These are phyloP conservation scores for Colletotrichum sublineola DNA, from an alignment of 2,329 filamentous ascomycete genomes.

Conservation along the genomic window DNA sequence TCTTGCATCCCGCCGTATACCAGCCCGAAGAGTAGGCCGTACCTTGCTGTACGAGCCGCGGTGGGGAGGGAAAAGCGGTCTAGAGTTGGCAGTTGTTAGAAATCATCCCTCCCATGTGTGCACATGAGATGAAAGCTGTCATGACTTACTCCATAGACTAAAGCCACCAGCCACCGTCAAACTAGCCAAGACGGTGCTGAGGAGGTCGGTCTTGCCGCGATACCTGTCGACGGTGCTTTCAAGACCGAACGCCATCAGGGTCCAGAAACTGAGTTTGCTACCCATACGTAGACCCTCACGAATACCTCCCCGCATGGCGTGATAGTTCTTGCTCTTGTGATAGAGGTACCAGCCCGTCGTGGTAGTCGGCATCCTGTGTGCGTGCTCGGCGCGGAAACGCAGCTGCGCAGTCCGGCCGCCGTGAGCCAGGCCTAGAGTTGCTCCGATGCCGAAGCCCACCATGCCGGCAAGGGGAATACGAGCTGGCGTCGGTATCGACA, in stretches of 20 bases:
- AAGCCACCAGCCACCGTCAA: slow-evolving; percentile 88
- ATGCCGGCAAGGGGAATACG: slow-evolving; percentile 76
- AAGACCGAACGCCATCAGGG: slow-evolving; percentile 80
- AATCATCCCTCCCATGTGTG: slow-evolving; percentile 18
- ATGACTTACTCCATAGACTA: slow-evolving; percentile 82
- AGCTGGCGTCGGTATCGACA: slow-evolving; percentile 73
- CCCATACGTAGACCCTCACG: slow-evolving; percentile 85
- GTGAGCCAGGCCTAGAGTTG: slow-evolving; percentile 77
- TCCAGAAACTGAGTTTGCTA: slow-evolving; percentile 77
- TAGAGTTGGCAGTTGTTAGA: slow-evolving; percentile 52
- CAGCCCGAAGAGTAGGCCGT: slow-evolving; percentile 83
- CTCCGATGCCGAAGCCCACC: slow-evolving; percentile 76
- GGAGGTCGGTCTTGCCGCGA: slow-evolving; percentile 77
- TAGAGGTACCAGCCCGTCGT: slow-evolving; percentile 97
- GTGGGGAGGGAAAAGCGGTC: slow-evolving; percentile 85
- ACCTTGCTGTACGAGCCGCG: slow-evolving; percentile 81
- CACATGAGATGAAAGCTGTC: not conserved
- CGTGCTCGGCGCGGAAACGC: slow-evolving; percentile 94
- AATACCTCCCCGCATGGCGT: slow-evolving; percentile 81
- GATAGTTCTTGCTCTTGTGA: slow-evolving; percentile 97
- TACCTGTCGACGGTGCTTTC: slow-evolving; percentile 89
- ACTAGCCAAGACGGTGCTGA: slow-evolving; percentile 86
- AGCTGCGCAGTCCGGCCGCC: slow-evolving; percentile 81
- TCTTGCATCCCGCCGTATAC: slow-evolving; percentile 88
- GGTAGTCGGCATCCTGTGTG: slow-evolving; percentile 88